phyloP scores from a whole-genome alignment of 768 basidiomycete genomes.

The Mycena leptocephala region DNA sequence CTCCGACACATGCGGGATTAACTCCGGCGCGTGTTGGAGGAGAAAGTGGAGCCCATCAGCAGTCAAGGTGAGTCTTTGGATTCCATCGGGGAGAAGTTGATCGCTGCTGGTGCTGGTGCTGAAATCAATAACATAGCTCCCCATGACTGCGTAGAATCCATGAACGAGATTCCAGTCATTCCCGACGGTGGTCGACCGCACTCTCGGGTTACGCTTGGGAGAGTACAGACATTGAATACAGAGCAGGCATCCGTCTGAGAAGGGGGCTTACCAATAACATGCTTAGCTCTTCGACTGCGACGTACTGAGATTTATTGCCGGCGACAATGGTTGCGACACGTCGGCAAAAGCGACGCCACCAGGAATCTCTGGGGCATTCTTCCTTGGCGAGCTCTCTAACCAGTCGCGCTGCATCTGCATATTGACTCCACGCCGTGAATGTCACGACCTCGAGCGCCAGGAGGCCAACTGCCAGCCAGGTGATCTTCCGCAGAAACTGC shows the following conservation, averaged over 20 bases:
- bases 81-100: not conserved
- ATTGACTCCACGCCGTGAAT: constrained; percentile 9
- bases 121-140: not conserved
- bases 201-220: no score
- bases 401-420: not conserved
- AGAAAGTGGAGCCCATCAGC: constrained; percentile 3
- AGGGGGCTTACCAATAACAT: not conserved
- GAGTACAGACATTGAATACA: no score
- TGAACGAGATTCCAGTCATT: constrained; percentile 13
- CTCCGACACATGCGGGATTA: constrained; percentile 2
- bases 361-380: not conserved
- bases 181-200: not conserved
- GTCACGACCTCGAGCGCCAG: constrained; percentile 11
- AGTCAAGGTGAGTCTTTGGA: constrained; percentile 1
- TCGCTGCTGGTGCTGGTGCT: not conserved
- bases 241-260: no score
- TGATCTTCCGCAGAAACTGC: constrained; percentile 8
- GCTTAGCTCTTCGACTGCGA: not conserved
- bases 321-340: not conserved
- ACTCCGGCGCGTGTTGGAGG: not conserved
- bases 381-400: not conserved
- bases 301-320: not conserved
- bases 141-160: constrained; percentile 19
- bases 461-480: not conserved
- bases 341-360: not conserved